A percentile compares a stretch with the other conserved stretches of the same genome.
Conservation (phyloP, 1,139 yeast genomes). For the Debaryomycetaceae sp. region DNA sequence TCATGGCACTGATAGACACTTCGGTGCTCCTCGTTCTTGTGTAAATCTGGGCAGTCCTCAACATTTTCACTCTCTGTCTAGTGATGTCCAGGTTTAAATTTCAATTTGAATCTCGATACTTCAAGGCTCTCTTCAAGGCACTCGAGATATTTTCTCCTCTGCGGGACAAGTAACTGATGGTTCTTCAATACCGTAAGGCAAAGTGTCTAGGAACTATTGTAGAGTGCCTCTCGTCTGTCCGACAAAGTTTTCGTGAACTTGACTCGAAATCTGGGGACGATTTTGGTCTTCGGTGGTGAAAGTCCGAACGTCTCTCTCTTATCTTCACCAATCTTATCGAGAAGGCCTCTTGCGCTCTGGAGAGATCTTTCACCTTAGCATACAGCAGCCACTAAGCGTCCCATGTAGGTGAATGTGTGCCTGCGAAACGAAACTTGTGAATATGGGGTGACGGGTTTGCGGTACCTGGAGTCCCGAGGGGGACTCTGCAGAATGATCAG, state of each 20-base stretch:
- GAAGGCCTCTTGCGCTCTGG: too few relatives aligned
- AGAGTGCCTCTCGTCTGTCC: neutral
- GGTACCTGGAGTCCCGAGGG: too few relatives aligned
- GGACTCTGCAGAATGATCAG: too few relatives aligned
- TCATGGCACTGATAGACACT: neutral
- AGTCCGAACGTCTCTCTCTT: neutral
- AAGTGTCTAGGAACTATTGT: too few relatives aligned
- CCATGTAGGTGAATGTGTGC: too few relatives aligned
- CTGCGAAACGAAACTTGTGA: too few relatives aligned
- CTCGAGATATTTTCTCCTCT: neutral
- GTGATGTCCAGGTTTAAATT: neutral
- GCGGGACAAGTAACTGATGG: too few relatives aligned
- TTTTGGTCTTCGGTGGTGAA: neutral
- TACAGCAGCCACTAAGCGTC: too few relatives aligned
- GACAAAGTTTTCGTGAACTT: neutral
- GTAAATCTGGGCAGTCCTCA: neutral
- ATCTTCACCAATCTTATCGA: too few relatives aligned
- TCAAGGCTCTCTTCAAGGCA: neutral
- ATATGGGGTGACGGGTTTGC: too few relatives aligned
- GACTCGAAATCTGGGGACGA: neutral
- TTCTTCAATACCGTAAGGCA: too few relatives aligned
- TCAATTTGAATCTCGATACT: neutral
- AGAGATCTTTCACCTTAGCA: too few relatives aligned
- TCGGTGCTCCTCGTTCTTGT: neutral
- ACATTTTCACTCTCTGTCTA: neutral